Conservation (phyloP, 2,329 filamentous ascomycete species). For the Botrytis byssoidea region DNA sequence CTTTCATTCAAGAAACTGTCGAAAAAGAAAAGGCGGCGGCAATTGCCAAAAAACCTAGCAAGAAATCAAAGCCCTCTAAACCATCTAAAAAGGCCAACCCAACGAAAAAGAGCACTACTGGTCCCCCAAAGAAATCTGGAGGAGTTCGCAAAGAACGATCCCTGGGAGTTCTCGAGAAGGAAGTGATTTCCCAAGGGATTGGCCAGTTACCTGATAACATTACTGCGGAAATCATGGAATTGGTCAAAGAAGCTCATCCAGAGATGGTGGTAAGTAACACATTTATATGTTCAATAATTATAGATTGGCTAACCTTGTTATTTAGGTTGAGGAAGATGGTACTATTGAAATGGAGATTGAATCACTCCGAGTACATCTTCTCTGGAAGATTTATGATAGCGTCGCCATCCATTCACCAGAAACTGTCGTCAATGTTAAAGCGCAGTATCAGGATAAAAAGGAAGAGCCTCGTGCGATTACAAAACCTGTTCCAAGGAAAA, state of each 20-base stretch:
- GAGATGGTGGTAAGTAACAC: conserved; percentile 57
- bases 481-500: conserved; percentile 48
- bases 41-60: conserved; percentile 43
- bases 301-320: conserved; percentile 23
- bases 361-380: conserved; percentile 52
- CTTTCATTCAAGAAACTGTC: conserved; percentile 57
- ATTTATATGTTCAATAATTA: conserved; percentile 23
- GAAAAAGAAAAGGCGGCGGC: conserved; percentile 35
- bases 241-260: conserved; percentile 82
- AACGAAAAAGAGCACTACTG: conserved; percentile 27
- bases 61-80: conserved; percentile 54
- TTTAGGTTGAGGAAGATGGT: conserved; percentile 49
- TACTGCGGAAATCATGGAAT: conserved; percentile 77
- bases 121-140: conserved; percentile 46
- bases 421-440: conserved; percentile 39
- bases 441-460: conserved; percentile 31
- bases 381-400: conserved; percentile 54
- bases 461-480: conserved; percentile 35
- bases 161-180: conserved; percentile 80
- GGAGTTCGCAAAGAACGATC: conserved; percentile 43
- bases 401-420: conserved; percentile 52
- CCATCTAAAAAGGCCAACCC: conserved; percentile 40
- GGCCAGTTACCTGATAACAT: conserved; percentile 75
- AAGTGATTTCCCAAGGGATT: conserved; percentile 83
- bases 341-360: conserved; percentile 61